Percentiles rank a stretch among this genome's conserved stretches.
Conservation (phyloP, 2,329 filamentous ascomycete genomes). For the Cladosporium austrohemisphaericum region DNA sequence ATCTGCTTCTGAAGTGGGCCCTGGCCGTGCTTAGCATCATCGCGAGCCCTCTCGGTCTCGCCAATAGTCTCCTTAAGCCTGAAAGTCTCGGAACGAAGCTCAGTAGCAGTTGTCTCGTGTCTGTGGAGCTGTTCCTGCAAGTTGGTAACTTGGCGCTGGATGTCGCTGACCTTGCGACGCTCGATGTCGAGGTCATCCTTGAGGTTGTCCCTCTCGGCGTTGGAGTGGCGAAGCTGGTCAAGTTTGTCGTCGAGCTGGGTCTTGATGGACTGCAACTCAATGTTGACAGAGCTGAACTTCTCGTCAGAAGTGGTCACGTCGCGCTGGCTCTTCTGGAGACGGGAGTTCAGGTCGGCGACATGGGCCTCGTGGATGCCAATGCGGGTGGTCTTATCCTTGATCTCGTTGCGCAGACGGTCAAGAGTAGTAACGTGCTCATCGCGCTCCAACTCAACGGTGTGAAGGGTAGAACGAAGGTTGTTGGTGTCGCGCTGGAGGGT, state of each 20-base stretch:
- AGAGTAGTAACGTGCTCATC: conserved; percentile 29
- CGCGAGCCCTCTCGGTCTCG: conserved; percentile 27
- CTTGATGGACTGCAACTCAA: conserved; percentile 24
- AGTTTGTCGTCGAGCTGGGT: conserved; percentile 25
- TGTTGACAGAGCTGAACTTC: conserved; percentile 24
- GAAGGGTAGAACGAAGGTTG: conserved; percentile 26
- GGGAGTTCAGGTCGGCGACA: conserved; percentile 23
- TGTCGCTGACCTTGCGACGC: conserved; percentile 24
- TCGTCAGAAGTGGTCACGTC: conserved; percentile 27
- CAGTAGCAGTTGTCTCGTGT: not conserved
- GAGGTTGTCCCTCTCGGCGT: conserved; percentile 27
- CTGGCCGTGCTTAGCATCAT: conserved; percentile 26
- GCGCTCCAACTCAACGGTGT: conserved; percentile 28
- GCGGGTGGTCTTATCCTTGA: conserved; percentile 24
- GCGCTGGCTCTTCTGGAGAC: conserved; percentile 26
- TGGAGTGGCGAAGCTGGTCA: conserved; percentile 25
- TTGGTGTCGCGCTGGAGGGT: conserved; percentile 26
- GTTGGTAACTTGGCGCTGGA: conserved; percentile 22
- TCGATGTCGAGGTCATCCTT: conserved; percentile 27
- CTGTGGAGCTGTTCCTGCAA: conserved; percentile 19
- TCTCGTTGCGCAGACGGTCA: conserved; percentile 27
- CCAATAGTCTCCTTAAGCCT: conserved; percentile 26
- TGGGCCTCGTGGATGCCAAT: conserved; percentile 26
- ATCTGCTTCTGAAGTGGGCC: conserved; percentile 23
- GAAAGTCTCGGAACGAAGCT: conserved; percentile 23